Evolutionary conservation across 2,329 filamentous ascomycete species (phyloP), one percentile per base, ranked within the genome.

Genomic region (Fusarium sp.): DNA sequence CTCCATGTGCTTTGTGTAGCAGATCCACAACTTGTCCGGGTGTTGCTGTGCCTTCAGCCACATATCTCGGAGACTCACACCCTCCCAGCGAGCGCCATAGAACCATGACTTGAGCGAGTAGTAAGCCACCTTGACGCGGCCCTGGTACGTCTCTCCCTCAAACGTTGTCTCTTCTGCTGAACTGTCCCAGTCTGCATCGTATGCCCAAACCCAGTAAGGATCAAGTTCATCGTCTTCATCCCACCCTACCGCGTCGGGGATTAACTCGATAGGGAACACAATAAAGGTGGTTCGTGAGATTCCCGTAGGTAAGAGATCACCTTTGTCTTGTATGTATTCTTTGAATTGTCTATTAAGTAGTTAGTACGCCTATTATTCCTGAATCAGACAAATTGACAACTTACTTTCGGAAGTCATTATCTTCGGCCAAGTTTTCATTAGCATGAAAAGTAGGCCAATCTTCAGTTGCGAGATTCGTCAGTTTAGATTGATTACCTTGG

Each of bases 121-220:
- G 0, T 22, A 20, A 1, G 71, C 60, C 42, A 75, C 73, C 55
- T 53, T 73, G 2, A 76, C 27, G 0, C 73, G 69, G 3, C 71
- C 71, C 57, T 73, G 38, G 35, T 75, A 76, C 10, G 40, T 69
- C 14, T 71, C 69, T 3, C 64, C 62, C 0, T 73, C 27, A 5
- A 57, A 6, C 1, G 51, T 20, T 0, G 62, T 64, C 14, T 63
- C 67, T 31, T 67, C 71, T 3, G 46, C 62, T 12, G 59, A 70
- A 20, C 65, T n/a, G 4, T 73, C 66, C 73, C 73, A 76, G 33
- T 73, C 63, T 36, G 74, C 66, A 14, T 76, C 72, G n/a, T 75
- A 76, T 42, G 72, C 74, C 75, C 72, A 77, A 60, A 74, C 70
- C 72, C 71, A 74, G 35, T 9, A 73, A 16, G 67, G 61, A 49